phyloP scores from a whole-genome alignment of 352 stramenopile species.

The Pythium myriotylum region DNA sequence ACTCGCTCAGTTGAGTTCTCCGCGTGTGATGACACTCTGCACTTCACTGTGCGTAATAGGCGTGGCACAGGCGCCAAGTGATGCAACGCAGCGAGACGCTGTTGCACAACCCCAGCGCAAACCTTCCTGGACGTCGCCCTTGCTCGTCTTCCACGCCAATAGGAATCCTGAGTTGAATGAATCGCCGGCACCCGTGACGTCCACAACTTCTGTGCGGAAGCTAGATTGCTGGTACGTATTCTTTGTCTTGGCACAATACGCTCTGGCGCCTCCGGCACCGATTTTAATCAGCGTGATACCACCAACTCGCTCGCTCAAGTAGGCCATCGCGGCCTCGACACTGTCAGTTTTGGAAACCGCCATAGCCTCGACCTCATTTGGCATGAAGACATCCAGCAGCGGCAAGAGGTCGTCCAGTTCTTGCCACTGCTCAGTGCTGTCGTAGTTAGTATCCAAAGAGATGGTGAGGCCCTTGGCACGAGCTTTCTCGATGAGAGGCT shows the following conservation, averaged over 20 bases:
- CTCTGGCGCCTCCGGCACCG: conserved; percentile 59
- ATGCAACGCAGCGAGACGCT: conserved; percentile 57
- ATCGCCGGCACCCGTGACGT: conserved; percentile 82
- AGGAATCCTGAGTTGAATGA: conserved; percentile 89
- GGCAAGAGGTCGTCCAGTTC: conserved; percentile 62
- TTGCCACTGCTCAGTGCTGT: conserved; percentile 65
- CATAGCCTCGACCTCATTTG: conserved; percentile 84
- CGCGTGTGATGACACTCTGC: conserved; percentile 32
- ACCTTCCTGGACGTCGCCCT: conserved; percentile 46
- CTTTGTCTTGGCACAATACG: conserved; percentile 47
- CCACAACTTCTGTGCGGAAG: conserved; percentile 62
- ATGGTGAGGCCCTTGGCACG: conserved; percentile 67
- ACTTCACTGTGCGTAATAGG: conserved; percentile 50
- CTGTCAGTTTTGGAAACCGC: conserved; percentile 49
- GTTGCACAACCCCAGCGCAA: conserved; percentile 72
- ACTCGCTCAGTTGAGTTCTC: conserved; percentile 12
- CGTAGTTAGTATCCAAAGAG: conserved; percentile 87
- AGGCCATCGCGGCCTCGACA: conserved; percentile 58
- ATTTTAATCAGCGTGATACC: conserved; percentile 75
- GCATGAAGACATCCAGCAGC: conserved; percentile 81
- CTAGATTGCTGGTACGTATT: conserved; percentile 46
- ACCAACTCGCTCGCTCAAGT: conserved; percentile 44
- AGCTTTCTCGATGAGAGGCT: conserved; percentile 56
- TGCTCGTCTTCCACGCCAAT: conserved; percentile 59
- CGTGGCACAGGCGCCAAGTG: conserved; percentile 58